Conservation (phyloP, 352 stramenopile genomes). For the Phytophthora cajani region DNA sequence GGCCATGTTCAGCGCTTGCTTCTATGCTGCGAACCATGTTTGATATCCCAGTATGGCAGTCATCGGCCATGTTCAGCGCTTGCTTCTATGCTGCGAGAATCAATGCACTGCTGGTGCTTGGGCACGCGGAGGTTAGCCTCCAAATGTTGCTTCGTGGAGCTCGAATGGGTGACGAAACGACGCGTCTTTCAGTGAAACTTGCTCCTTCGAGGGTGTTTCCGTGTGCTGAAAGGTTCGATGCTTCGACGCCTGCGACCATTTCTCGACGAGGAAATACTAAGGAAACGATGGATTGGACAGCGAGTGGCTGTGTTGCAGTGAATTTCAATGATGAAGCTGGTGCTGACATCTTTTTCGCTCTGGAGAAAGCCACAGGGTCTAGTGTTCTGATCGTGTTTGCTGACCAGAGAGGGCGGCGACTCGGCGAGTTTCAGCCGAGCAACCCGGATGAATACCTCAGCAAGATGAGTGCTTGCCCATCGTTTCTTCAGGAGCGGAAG, state of each 20-base stretch:
- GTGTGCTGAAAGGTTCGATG: not conserved
- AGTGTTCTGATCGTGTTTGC: too few species aligned
- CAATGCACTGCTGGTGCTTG: conserved; percentile 31
- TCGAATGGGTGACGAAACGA: not conserved
- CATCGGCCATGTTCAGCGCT: conserved; percentile 25
- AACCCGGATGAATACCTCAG: not conserved
- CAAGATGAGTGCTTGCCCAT: not conserved
- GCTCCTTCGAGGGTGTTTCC: not conserved
- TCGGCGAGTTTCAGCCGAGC: not conserved
- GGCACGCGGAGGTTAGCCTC: conserved; percentile 24
- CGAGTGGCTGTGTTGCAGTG: not conserved
- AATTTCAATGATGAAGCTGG: too few species aligned
- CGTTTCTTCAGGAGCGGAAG: not conserved
- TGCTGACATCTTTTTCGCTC: too few species aligned
- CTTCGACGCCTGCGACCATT: not conserved
- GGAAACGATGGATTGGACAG: conserved; percentile 18
- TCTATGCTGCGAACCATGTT: conserved; percentile 25
- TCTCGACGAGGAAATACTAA: not conserved
- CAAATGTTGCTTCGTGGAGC: conserved; percentile 27
- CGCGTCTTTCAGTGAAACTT: not conserved
- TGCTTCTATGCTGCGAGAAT: conserved; percentile 37
- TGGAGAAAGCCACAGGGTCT: too few species aligned
- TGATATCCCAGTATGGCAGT: not conserved
- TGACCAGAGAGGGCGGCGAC: not conserved
- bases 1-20: conserved; percentile 31